Conservation (phyloP, 2,329 filamentous ascomycete species). For the Fusarium illudens region DNA sequence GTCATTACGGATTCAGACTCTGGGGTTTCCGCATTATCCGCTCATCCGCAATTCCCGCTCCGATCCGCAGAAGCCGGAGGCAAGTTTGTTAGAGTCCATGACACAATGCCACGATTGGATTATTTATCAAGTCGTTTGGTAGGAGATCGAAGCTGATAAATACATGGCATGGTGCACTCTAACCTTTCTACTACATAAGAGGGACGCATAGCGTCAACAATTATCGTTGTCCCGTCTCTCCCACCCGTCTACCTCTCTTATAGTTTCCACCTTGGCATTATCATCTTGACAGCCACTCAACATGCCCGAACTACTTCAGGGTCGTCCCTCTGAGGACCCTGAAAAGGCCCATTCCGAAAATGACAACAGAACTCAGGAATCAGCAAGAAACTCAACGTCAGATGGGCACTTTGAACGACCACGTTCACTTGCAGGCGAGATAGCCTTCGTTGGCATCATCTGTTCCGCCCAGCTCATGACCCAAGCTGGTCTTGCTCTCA, state of each 20-base stretch:
- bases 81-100: not conserved
- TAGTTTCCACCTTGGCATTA: no score
- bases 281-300: not conserved
- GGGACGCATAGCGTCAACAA: not conserved
- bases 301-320: not conserved
- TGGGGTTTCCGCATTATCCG: not conserved
- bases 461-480: slow-evolving; percentile 37
- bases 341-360: not conserved
- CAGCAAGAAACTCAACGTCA: not conserved
- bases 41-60: not conserved
- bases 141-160: not conserved
- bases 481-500: slow-evolving; percentile 30
- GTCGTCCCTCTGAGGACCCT: not conserved
- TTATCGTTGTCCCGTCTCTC: not conserved
- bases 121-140: not conserved
- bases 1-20: not conserved
- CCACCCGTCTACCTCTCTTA: not conserved
- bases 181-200: not conserved
- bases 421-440: slow-evolving; percentile 1
- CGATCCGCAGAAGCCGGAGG: not conserved
- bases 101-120: not conserved
- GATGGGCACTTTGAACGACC: not conserved
- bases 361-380: not conserved
- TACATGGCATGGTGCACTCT: not conserved
- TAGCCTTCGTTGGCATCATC: slow-evolving; percentile 19